These are phyloP conservation scores for Cyclotella kingstonii DNA, from an alignment of 108 stramenopile species.

Conservation along the genomic window DNA sequence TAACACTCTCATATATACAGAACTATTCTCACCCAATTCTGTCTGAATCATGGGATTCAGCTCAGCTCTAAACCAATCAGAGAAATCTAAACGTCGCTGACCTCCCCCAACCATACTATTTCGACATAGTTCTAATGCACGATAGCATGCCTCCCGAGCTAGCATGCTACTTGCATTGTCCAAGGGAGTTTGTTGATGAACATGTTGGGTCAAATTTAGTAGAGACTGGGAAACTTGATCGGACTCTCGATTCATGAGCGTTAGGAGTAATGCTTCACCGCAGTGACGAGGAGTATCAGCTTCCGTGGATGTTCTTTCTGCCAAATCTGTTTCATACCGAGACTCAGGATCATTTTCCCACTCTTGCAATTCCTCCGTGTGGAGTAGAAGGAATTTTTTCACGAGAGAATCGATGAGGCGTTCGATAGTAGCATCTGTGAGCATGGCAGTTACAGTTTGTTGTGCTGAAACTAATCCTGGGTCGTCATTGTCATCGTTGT, in stretches of 20 bases:
- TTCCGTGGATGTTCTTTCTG: conserved; percentile 12
- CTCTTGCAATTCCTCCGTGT: conserved; percentile 28
- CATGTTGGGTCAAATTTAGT: conserved; percentile 14
- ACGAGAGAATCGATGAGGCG: conserved; percentile 26
- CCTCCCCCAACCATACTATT: conserved; percentile 17
- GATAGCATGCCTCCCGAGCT: conserved; percentile 31
- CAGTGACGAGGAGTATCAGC: conserved; percentile 29
- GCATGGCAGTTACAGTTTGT: conserved; percentile 11
- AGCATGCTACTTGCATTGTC: conserved; percentile 20
- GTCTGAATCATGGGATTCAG: conserved; percentile 17
- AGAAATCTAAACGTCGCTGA: conserved; percentile 17
- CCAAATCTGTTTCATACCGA: conserved; percentile 32
- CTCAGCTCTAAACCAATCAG: conserved; percentile 26
- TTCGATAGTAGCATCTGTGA: conserved; percentile 24
- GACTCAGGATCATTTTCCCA: conserved; percentile 35
- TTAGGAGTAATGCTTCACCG: conserved; percentile 17
- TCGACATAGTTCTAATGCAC: conserved; percentile 26
- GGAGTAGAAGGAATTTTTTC: conserved; percentile 24
- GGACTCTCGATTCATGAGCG: conserved; percentile 23
- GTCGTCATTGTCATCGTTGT: conserved; percentile 3
- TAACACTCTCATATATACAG: conserved; percentile 28
- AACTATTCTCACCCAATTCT: conserved; percentile 10
- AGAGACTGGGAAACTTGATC: conserved; percentile 22
- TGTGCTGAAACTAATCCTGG: conserved; percentile 12
- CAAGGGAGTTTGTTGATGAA: conserved; percentile 12